Evolutionary conservation across 1,139 yeast genomes (phyloP).

Genomic region (Scheffersomyces stambukii): DNA sequence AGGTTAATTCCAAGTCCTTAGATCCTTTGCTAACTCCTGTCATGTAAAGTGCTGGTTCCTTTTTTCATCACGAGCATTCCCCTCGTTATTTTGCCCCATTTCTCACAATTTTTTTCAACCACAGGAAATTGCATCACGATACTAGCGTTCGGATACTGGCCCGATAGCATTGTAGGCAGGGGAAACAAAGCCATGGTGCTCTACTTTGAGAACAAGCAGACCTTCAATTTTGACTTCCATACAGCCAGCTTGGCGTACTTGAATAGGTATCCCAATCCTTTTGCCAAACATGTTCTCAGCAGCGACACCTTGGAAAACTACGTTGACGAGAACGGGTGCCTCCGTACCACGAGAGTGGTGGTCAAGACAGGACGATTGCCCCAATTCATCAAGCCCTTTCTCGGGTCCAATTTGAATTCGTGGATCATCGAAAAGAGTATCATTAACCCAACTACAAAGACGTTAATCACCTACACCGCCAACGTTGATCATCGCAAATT

Average conservation of each 20-base stretch:
- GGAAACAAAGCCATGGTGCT: slow-evolving; percentile 65
- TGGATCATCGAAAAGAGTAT: slow-evolving; percentile 83
- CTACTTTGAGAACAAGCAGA: slow-evolving; percentile 53
- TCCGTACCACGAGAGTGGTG: slow-evolving; percentile 71
- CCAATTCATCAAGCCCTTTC: slow-evolving; percentile 68
- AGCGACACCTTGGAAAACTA: slow-evolving; percentile 68
- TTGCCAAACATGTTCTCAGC: slow-evolving; percentile 81
- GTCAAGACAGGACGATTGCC: slow-evolving; percentile 83
- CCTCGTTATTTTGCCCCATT: no score
- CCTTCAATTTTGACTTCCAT: slow-evolving; percentile 60
- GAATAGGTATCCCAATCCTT: slow-evolving; percentile 89
- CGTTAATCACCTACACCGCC: slow-evolving; percentile 69
- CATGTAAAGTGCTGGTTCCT: no score
- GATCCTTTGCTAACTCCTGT: no score
- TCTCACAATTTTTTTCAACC: no score
- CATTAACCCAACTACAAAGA: slow-evolving; percentile 58
- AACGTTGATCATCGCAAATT: slow-evolving; percentile 84
- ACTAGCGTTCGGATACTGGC: no score
- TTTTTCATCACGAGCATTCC: no score
- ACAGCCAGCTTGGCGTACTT: slow-evolving; percentile 78
- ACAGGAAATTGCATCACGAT: no score
- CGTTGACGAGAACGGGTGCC: slow-evolving; percentile 59
- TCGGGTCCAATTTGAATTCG: slow-evolving; percentile 68
- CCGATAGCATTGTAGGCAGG: no score
- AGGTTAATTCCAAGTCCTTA: no score